These are phyloP conservation scores for Mycena maculata DNA, from an alignment of 768 basidiomycete species.

Conservation along the genomic window DNA sequence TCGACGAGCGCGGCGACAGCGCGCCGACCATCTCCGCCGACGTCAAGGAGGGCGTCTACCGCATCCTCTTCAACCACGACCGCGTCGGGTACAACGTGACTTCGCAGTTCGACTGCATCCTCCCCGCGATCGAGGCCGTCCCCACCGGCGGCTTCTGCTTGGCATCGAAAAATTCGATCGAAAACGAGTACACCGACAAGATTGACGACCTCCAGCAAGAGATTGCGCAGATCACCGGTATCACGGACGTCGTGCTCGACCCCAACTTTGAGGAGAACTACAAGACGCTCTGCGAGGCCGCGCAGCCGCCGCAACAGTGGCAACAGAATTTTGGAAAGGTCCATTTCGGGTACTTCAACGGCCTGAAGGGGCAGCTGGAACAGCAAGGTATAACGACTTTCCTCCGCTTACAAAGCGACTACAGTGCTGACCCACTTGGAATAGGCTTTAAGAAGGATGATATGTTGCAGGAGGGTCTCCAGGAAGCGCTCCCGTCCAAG, in stretches of 20 bases:
- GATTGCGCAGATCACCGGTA: constrained; percentile 42
- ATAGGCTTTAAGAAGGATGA: constrained; percentile 50
- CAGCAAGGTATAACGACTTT: constrained; percentile 25
- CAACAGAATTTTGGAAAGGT: constrained; percentile 13
- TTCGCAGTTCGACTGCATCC: constrained; percentile 39
- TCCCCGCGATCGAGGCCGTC: constrained; percentile 47
- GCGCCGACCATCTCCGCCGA: constrained; percentile 44
- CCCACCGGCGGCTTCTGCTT: constrained; percentile 45
- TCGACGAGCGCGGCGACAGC: constrained; percentile 6
- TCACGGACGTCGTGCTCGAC: constrained; percentile 47
- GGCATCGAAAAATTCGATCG: constrained; percentile 47
- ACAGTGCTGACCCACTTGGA: too few relatives aligned
- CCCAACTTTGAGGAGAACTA: constrained; percentile 52
- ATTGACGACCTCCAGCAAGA: constrained; percentile 42
- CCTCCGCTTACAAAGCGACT: neutral
- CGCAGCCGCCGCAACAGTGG: constrained; percentile 15
- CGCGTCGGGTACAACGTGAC: constrained; percentile 47
- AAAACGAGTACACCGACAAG: constrained; percentile 42
- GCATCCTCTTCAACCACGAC: constrained; percentile 49
- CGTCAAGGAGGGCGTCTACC: constrained; percentile 52
- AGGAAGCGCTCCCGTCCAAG: constrained; percentile 47
- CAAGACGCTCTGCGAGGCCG: constrained; percentile 32
- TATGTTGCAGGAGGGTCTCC: constrained; percentile 54
- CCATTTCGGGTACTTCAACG: constrained; percentile 30
- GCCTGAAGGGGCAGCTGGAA: constrained; percentile 44